Base-by-base conservation (phyloP, 306 rosid species). In the Vicia faba region DNA sequence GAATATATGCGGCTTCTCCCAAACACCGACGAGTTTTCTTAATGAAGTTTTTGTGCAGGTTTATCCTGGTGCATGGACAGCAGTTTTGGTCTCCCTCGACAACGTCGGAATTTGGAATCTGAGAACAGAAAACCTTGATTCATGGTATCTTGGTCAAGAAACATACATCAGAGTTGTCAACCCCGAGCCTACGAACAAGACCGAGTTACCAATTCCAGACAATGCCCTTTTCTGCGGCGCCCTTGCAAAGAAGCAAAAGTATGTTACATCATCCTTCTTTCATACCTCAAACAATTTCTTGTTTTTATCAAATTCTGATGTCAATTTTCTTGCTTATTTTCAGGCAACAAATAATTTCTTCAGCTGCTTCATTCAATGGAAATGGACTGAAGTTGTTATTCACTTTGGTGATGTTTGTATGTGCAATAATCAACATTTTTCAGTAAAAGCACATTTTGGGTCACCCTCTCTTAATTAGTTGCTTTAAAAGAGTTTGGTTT, bases 111-210 rank as follows among this genome's bases (percentile, higher is more conserved):
- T 92, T 28, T 92, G 98, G 98, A 92, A 89, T 80, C 76, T 89
- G 40, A 83, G 98, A 79, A 72, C 98, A 2, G 96, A 92, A 70
- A 92, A 89, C 78, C 96, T 92, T 1, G 98, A 92, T 73, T 84
- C 96, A 0, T 92, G 96, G 96, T 89, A 92, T 73, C 93, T 92
- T 33, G 98, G 98, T 81, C 98, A 92, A 78, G 98, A 92, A 87
- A 92, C 98, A 35, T 92, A 92, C 63, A 53, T 92, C 51, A 74
- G 82, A 69, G 87, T 92, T 76, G 88, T 89, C 64, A 92, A 92
- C 74, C 93, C 91, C 0, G 96, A 92, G 85, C 82, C 85, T 53
- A 92, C 82, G 10, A 92, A 92, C 84, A 92, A 89, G 76, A 92
- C 98, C 5, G 98, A 92, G 85, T 62, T 92, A 4, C 88, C 96